Conservation (phyloP, 116 monocot species). For the Cymodocea nodosa region DNA sequence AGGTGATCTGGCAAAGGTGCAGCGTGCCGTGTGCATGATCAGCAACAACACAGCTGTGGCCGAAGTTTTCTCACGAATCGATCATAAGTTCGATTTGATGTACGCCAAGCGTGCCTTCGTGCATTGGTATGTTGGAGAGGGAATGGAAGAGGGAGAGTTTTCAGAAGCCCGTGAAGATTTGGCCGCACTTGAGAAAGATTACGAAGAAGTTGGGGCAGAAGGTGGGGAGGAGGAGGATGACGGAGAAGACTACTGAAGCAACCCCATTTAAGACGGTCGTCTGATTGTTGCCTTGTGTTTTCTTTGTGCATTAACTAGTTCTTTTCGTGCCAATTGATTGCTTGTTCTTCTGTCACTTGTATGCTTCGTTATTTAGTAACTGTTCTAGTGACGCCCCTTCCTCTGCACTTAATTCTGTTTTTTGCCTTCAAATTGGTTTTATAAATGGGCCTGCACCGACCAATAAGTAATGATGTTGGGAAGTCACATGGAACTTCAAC, state of each 20-base stretch:
- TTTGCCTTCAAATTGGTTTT: too few relatives aligned
- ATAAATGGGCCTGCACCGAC: too few relatives aligned
- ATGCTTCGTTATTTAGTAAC: background rate
- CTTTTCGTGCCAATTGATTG: background rate
- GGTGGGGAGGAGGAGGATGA: slow-evolving; percentile 24
- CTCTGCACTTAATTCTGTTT: too few relatives aligned
- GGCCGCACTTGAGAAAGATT: slow-evolving; percentile 32
- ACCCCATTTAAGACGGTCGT: background rate
- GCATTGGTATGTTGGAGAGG: slow-evolving; percentile 35
- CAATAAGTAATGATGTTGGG: too few relatives aligned
- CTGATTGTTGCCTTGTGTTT: slow-evolving; percentile 1
- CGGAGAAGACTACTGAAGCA: slow-evolving; percentile 11
- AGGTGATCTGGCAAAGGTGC: slow-evolving; percentile 63
- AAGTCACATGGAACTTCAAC: too few relatives aligned
- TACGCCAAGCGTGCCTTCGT: slow-evolving; percentile 34
- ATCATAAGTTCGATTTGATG: slow-evolving; percentile 79
- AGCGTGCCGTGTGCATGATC: slow-evolving; percentile 77
- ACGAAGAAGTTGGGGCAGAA: slow-evolving; percentile 34
- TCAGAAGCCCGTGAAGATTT: slow-evolving; percentile 30
- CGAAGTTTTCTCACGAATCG: slow-evolving; percentile 61
- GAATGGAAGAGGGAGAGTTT: slow-evolving; percentile 38
- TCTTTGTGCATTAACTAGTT: background rate
- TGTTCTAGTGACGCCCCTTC: too few relatives aligned
- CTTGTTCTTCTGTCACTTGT: background rate
- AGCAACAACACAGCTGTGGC: slow-evolving; percentile 84